Base-by-base conservation (phyloP, 371 early-diverging fungal species). In the Mortierella sp. region DNA sequence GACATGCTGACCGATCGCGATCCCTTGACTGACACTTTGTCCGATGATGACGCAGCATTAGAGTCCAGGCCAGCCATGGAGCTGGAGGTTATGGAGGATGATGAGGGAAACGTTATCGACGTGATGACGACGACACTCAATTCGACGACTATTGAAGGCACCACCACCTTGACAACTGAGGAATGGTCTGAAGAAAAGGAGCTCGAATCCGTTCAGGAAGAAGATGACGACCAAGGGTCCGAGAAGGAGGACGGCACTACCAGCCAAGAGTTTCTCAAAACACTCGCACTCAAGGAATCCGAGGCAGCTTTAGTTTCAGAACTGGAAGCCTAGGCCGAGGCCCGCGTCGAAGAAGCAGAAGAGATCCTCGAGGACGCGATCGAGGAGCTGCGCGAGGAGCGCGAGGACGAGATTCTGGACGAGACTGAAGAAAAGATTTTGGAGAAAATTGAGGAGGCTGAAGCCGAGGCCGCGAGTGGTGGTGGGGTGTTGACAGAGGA, bases 191-290 rank as follows among this genome's bases (percentile, higher is more conserved):
- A 39, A 10, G 70, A 66, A 31, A 53, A 79, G 29, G 68, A 79
- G 48, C 71, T 39, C 22, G 73, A 72, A 41, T 64, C 72, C 19
- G 43, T 69, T 14, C 73, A 80, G 43, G 70, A 76, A 13, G 70
- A 76, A 34, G 73, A 76, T n/a, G 73, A 76, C 13, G 55, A 73
- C 2, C 80, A 76, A 52, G 80, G 76, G 0, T 66, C 41, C 5
- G 77, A 76, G 50, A 58, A 26, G 34, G 73, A 73, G 24, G 63
- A 79, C 14, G 76, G 69, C 14, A n/a, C n/a, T n/a, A 19, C 19
- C 11, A 53, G 61, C 0, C 50, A 70, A 50, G 73, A 55, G 14
- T n/a, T 22, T 34, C 13, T 64, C 9, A 58, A 68, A 43, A 4
- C 24, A 13, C 40, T n/a, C 10, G 64, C 24, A 13, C 40, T n/a